Conservation (phyloP, 2,329 filamentous ascomycete species). For the Biscogniauxia sp. region DNA sequence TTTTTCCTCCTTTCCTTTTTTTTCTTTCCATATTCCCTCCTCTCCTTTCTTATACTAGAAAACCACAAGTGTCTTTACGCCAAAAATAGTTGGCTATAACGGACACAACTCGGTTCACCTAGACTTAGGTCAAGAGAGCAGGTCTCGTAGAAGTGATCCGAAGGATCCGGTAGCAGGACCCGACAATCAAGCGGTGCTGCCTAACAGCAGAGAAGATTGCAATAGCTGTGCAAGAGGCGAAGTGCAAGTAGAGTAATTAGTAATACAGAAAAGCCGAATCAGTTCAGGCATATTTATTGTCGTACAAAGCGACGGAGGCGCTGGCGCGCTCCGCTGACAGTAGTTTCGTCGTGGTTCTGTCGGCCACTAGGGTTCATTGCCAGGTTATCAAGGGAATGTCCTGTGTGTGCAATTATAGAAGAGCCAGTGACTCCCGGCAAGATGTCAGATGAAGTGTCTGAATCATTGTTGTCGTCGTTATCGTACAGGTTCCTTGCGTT, state of each 20-base stretch:
- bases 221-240: not conserved
- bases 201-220: not conserved
- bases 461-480: not conserved
- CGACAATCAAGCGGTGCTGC: not conserved
- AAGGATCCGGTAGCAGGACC: not conserved
- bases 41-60: not conserved
- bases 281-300: conserved; percentile 3
- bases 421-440: conserved; percentile 14
- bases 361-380: not conserved
- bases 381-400: conserved; percentile 27
- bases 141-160: not conserved
- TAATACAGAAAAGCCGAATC: not conserved
- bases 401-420: conserved; percentile 30
- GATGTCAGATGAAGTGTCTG: conserved; percentile 11
- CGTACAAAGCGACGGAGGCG: conserved; percentile 14
- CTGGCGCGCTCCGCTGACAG: conserved; percentile 6
- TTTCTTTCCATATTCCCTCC: not conserved
- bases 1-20: not conserved
- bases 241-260: not conserved
- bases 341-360: not conserved
- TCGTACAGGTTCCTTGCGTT: conserved; percentile 1
- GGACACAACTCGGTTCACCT: not conserved
- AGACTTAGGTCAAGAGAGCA: not conserved
- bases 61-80: not conserved
- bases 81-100: not conserved